phyloP scores from a whole-genome alignment of 768 basidiomycete species.

The Hygrophoropsis aurantiaca region DNA sequence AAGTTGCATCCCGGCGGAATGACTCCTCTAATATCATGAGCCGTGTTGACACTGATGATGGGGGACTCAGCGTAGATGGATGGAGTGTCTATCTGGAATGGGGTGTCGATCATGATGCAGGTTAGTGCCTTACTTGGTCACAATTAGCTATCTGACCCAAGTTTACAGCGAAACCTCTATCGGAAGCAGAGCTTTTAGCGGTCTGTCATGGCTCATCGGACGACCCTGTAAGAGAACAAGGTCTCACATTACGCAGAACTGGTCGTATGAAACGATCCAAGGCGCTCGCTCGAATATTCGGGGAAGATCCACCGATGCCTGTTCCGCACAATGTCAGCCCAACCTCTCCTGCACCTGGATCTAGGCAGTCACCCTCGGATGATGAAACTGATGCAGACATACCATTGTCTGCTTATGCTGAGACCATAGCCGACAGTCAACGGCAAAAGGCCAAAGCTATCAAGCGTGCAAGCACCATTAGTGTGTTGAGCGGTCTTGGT shows the following conservation, averaged over 20 bases:
- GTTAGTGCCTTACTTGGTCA: constrained; percentile 35
- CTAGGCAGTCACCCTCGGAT: constrained; percentile 16
- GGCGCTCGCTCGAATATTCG: constrained; percentile 46
- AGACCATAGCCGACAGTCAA: constrained; percentile 26
- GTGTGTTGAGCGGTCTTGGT: constrained; percentile 91
- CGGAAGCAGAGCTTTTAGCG: constrained; percentile 75
- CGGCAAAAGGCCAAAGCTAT: constrained; percentile 20
- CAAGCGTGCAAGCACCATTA: constrained; percentile 93
- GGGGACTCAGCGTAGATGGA: constrained; percentile 79
- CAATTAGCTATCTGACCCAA: constrained; percentile 1
- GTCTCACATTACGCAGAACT: constrained; percentile 69
- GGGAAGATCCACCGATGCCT: constrained; percentile 39
- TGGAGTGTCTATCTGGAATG: constrained; percentile 83
- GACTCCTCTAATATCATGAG: constrained; percentile 47
- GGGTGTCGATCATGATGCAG: constrained; percentile 48
- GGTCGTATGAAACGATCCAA: constrained; percentile 40
- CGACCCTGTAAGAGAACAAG: constrained; percentile 76
- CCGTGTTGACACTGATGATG: constrained; percentile 67
- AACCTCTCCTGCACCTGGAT: constrained; percentile 25
- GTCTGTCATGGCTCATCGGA: constrained; percentile 83
- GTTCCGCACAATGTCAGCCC: constrained; percentile 31
- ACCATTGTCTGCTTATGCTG: constrained; percentile 29
- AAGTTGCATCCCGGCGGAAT: constrained; percentile 44
- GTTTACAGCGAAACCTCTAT: constrained; percentile 65
- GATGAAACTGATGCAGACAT: constrained; percentile 41